A percentile compares a stretch with the other conserved stretches of the same genome.
phyloP scores from a whole-genome alignment of 2,329 filamentous ascomycete species.

The Aquanectria penicillioides region DNA sequence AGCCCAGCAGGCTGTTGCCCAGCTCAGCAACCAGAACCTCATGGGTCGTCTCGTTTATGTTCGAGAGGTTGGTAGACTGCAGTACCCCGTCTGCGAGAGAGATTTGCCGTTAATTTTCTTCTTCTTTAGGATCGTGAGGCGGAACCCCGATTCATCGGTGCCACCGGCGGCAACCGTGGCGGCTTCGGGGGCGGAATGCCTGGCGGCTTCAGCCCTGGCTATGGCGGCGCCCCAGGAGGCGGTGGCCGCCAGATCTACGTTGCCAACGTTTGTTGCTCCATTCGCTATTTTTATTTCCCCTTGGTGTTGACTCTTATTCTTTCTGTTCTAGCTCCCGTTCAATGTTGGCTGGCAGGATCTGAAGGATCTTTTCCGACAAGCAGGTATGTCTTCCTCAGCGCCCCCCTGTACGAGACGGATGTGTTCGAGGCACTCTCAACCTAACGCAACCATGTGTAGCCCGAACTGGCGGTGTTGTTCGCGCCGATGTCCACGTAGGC shows the following conservation, averaged over 20 bases:
- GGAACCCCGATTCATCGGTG: slow-evolving; percentile 92
- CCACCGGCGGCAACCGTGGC: slow-evolving; percentile 70
- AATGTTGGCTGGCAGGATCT: slow-evolving; percentile 98
- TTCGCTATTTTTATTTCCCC: slow-evolving; percentile 11
- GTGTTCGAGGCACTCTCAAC: background rate
- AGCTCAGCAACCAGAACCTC: slow-evolving; percentile 98
- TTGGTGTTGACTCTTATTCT: slow-evolving; percentile 30
- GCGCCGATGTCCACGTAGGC: slow-evolving; percentile 93
- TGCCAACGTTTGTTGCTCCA: slow-evolving; percentile 85
- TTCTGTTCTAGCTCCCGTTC: slow-evolving; percentile 80
- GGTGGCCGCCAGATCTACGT: slow-evolving; percentile 93
- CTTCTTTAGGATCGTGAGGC: slow-evolving; percentile 86
- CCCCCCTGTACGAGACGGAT: background rate
- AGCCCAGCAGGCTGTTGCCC: slow-evolving; percentile 96
- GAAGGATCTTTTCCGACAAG: slow-evolving; percentile 98
- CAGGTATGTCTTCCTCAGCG: slow-evolving; percentile 72
- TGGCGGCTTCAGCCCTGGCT: slow-evolving; percentile 67
- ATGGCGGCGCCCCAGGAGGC: slow-evolving; percentile 56
- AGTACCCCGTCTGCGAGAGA: too few species aligned
- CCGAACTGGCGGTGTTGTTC: slow-evolving; percentile 82
- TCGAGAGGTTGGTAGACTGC: slow-evolving; percentile 76
- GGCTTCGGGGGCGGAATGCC: slow-evolving; percentile 67
- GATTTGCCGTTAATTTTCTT: background rate
- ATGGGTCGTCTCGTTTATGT: slow-evolving; percentile 99
- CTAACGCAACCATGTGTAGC: slow-evolving; percentile 42